A percentile compares a stretch with the other conserved stretches of the same genome.
Evolutionary conservation across 257 asterid genomes (phyloP).

Genomic region (Dorcoceras hygrometricum): DNA sequence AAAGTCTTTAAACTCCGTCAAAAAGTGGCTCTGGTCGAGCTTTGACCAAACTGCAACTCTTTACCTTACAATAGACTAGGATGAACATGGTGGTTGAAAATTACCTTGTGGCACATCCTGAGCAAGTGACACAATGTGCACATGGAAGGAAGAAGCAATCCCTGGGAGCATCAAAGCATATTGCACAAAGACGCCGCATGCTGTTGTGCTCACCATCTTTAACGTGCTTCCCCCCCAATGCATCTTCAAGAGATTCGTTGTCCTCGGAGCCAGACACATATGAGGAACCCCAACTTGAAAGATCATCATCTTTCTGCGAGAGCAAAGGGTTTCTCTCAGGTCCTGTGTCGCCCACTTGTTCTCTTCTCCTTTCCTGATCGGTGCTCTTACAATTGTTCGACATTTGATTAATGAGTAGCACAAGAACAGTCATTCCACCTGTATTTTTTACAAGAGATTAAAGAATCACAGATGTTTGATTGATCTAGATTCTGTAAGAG

Average conservation of each 20-base stretch:
- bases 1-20: background rate
- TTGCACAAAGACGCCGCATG: slow-evolving; percentile 54
- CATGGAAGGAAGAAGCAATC: slow-evolving; percentile 85
- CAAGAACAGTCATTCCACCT: slow-evolving; percentile 55
- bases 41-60: background rate
- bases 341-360: slow-evolving; percentile 29
- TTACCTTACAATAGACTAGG: background rate
- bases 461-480: slow-evolving; percentile 12
- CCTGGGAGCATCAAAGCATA: slow-evolving; percentile 86
- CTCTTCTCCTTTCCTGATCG: slow-evolving; percentile 29
- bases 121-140: slow-evolving; percentile 84
- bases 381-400: slow-evolving; percentile 29
- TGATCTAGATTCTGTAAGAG: background rate
- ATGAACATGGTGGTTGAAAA: background rate
- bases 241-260: slow-evolving; percentile 37
- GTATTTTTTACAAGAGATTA: slow-evolving; percentile 21
- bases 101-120: slow-evolving; percentile 73
- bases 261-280: slow-evolving; percentile 48
- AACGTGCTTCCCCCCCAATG: slow-evolving; percentile 34
- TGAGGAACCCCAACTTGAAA: slow-evolving; percentile 51
- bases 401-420: slow-evolving; percentile 38
- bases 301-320: slow-evolving; percentile 49
- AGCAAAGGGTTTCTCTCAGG: slow-evolving; percentile 61
- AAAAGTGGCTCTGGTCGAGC: background rate
- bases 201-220: slow-evolving; percentile 40